phyloP scores from a whole-genome alignment of 2,329 filamentous ascomycete species.

The Aspergillus glaucus region DNA sequence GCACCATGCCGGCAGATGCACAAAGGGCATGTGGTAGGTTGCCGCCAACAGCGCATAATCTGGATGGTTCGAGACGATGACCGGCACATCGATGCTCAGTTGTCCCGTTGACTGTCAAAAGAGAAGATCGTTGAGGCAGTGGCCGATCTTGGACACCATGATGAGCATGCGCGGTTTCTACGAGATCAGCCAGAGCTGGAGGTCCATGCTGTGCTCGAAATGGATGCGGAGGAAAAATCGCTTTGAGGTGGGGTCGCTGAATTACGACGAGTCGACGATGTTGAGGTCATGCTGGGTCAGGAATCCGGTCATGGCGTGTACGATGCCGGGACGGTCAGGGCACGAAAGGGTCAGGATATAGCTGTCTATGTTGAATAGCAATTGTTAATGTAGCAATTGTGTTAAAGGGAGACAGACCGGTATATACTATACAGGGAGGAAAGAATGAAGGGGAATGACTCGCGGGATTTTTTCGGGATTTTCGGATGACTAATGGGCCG shows the following conservation, averaged over 20 bases:
- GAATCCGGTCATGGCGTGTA: slow-evolving; percentile 75
- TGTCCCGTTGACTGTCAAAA: slow-evolving; percentile 72
- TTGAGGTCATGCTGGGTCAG: slow-evolving; percentile 69
- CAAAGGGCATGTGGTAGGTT: slow-evolving; percentile 71
- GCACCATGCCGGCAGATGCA: slow-evolving; percentile 70
- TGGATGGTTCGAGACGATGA: slow-evolving; percentile 77
- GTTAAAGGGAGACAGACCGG: slow-evolving; percentile 20
- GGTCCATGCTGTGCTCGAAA: slow-evolving; percentile 67
- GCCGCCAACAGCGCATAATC: slow-evolving; percentile 64
- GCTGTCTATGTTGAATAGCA: slow-evolving; percentile 36
- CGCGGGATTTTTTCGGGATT: slow-evolving; percentile 1
- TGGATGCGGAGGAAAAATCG: slow-evolving; percentile 87
- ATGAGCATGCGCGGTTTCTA: slow-evolving; percentile 71
- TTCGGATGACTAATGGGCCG: no score
- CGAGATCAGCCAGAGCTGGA: slow-evolving; percentile 61
- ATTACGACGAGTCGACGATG: slow-evolving; percentile 79
- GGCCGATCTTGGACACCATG: slow-evolving; percentile 85
- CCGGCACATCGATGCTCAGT: slow-evolving; percentile 65
- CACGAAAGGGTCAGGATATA: slow-evolving; percentile 76
- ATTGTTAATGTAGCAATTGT: slow-evolving; percentile 3
- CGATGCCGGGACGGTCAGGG: slow-evolving; percentile 77
- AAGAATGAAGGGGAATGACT: neutral
- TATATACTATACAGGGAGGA: neutral
- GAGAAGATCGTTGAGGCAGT: slow-evolving; percentile 77
- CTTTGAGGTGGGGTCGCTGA: slow-evolving; percentile 66